phyloP scores from a whole-genome alignment of 768 basidiomycete genomes.

The Termitomyces sp. region DNA sequence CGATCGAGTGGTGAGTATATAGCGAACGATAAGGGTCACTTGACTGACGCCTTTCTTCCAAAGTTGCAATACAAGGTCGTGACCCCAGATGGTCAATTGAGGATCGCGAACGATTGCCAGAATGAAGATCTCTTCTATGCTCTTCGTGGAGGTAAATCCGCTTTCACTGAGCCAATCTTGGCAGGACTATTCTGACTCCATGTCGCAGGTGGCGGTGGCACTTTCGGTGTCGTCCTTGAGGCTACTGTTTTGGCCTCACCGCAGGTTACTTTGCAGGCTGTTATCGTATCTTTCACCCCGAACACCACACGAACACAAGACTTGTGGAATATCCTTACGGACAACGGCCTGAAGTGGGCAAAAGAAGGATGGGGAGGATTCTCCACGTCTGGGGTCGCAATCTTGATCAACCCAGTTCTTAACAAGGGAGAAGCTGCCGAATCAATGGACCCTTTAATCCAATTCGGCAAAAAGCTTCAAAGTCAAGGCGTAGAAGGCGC shows the following conservation, averaged over 20 bases:
- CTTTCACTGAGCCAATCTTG: neutral
- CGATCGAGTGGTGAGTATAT: slow-evolving; percentile 34
- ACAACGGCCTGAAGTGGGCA: slow-evolving; percentile 36
- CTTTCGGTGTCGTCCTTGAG: slow-evolving; percentile 39
- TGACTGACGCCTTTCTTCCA: neutral
- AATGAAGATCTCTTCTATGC: slow-evolving; percentile 52
- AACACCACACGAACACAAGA: slow-evolving; percentile 22
- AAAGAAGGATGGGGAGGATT: slow-evolving; percentile 46
- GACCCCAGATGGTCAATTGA: slow-evolving; percentile 43
- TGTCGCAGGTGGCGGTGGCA: slow-evolving; percentile 35
- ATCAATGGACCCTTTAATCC: slow-evolving; percentile 37
- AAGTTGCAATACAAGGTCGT: slow-evolving; percentile 48
- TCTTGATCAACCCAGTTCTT: slow-evolving; percentile 40
- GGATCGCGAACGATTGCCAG: slow-evolving; percentile 42
- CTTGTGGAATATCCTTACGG: slow-evolving; percentile 30
- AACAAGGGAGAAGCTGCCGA: slow-evolving; percentile 27
- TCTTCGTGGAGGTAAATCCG: slow-evolving; percentile 34
- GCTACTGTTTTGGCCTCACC: slow-evolving; percentile 33
- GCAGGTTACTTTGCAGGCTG: slow-evolving; percentile 28
- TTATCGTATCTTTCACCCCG: slow-evolving; percentile 26
- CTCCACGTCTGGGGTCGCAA: slow-evolving; percentile 28
- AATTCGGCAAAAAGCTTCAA: slow-evolving; percentile 25
- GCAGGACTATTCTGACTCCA: neutral
- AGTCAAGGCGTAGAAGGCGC: slow-evolving; percentile 19
- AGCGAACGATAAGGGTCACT: neutral